These are phyloP conservation scores for Torrubiella hemipterigena DNA, from an alignment of 2,329 filamentous ascomycete species.

Conservation along the genomic window DNA sequence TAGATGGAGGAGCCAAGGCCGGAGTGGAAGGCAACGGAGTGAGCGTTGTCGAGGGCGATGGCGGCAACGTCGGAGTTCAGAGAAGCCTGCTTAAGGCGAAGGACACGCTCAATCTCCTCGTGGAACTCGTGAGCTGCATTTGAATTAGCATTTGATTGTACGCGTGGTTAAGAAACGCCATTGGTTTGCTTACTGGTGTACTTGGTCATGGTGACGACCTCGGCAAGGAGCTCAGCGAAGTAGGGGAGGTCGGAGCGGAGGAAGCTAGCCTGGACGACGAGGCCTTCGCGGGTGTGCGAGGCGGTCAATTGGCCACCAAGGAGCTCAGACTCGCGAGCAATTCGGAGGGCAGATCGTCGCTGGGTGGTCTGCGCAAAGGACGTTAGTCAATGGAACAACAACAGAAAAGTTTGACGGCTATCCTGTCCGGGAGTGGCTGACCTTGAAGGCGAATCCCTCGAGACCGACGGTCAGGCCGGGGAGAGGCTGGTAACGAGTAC, in stretches of 20 bases:
- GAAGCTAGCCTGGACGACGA: conserved; percentile 90
- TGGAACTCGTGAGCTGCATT: conserved; percentile 71
- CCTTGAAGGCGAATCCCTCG: conserved; percentile 97
- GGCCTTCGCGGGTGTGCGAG: conserved; percentile 84
- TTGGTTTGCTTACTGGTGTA: conserved; percentile 52
- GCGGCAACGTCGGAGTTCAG: conserved; percentile 49
- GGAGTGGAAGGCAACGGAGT: conserved; percentile 81
- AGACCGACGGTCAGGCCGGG: conserved; percentile 85
- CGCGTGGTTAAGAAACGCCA: no score
- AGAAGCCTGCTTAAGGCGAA: conserved; percentile 67
- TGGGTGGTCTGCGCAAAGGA: conserved; percentile 57
- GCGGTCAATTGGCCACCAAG: conserved; percentile 81
- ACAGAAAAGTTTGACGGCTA: conserved; percentile 22
- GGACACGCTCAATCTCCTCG: conserved; percentile 70
- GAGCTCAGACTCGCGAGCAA: conserved; percentile 89
- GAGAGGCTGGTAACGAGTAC: conserved; percentile 81
- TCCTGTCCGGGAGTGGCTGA: conserved; percentile 17
- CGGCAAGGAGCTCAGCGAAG: conserved; percentile 89
- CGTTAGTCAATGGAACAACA: conserved; percentile 27
- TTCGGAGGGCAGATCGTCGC: conserved; percentile 80
- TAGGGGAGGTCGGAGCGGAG: conserved; percentile 92
- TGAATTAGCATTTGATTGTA: conserved; percentile 10
- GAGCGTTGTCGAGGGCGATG: conserved; percentile 75
- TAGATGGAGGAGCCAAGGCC: conserved; percentile 74
- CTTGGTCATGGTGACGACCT: conserved; percentile 80